Evolutionary conservation across 2,329 filamentous ascomycete genomes (phyloP).

Genomic region (Botrytis pseudocinerea): DNA sequence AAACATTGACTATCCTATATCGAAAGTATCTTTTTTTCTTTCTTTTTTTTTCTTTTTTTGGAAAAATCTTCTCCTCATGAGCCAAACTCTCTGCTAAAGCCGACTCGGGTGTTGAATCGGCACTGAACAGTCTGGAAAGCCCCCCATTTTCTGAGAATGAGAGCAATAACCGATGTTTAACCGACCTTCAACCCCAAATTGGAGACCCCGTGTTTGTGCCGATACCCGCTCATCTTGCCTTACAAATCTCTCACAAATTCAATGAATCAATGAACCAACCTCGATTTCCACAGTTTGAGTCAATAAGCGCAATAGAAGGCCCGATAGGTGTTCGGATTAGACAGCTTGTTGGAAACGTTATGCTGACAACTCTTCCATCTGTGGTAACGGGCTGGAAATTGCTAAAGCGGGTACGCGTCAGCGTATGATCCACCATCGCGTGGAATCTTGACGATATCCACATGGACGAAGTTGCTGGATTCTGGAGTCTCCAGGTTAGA

Average conservation of each 20-base stretch:
- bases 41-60: no score
- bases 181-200: not conserved
- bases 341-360: not conserved
- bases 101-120: not conserved
- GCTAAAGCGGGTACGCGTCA: slow-evolving; percentile 3
- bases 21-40: not conserved
- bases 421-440: not conserved
- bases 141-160: not conserved
- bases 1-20: not conserved
- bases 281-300: not conserved
- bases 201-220: not conserved
- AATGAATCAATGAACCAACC: not conserved
- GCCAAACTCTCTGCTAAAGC: not conserved
- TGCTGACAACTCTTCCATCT: not conserved
- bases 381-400: not conserved
- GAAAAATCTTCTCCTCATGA: not conserved
- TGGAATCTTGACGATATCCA: not conserved
- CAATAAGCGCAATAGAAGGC: not conserved
- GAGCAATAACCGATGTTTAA: not conserved
- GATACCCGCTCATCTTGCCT: not conserved
- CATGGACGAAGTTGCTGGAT: not conserved
- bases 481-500: slow-evolving; percentile 13
- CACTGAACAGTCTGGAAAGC: not conserved
- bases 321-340: not conserved
- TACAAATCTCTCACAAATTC: not conserved